phyloP scores from a whole-genome alignment of 768 basidiomycete genomes.

The Leccinum longicurvipes region DNA sequence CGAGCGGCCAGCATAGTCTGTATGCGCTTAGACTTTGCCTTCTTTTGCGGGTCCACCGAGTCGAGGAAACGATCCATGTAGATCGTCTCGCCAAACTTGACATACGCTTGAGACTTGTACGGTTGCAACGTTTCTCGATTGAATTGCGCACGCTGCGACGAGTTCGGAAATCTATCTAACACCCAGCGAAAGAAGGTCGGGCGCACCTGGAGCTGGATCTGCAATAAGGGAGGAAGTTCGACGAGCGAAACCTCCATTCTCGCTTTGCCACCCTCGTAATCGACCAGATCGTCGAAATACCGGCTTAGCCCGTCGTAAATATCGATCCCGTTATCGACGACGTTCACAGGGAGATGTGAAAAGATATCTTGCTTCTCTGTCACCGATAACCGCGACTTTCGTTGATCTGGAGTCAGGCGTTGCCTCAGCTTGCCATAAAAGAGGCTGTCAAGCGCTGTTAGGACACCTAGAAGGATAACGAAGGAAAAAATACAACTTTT shows the following conservation, averaged over 20 bases:
- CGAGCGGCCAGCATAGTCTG: slow-evolving; percentile 60
- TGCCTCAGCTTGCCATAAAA: slow-evolving; percentile 91
- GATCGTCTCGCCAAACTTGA: slow-evolving; percentile 84
- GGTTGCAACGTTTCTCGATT: slow-evolving; percentile 88
- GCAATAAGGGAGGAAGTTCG: slow-evolving; percentile 84
- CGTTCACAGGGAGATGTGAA: slow-evolving; percentile 91
- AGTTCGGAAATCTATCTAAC: slow-evolving; percentile 5
- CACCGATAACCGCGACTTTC: slow-evolving; percentile 49
- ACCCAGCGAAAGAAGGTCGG: background rate
- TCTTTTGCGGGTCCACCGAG: slow-evolving; percentile 67
- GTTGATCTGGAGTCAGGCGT: slow-evolving; percentile 40
- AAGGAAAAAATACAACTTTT: slow-evolving; percentile 49
- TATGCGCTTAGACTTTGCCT: slow-evolving; percentile 63
- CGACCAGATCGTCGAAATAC: slow-evolving; percentile 87
- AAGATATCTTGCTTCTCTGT: slow-evolving; percentile 91
- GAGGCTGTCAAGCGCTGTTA: slow-evolving; percentile 40
- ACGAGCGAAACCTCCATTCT: slow-evolving; percentile 85
- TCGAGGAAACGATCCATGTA: slow-evolving; percentile 92
- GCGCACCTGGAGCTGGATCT: slow-evolving; percentile 91
- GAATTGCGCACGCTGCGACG: slow-evolving; percentile 81
- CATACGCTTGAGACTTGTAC: slow-evolving; percentile 94
- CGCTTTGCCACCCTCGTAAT: slow-evolving; percentile 83
- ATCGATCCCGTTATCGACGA: slow-evolving; percentile 84
- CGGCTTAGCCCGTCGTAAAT: slow-evolving; percentile 91
- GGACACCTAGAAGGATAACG: background rate